Evolutionary conservation across 129 eudicot species (phyloP).

Genomic region (Centrapalus pauciflorus): DNA sequence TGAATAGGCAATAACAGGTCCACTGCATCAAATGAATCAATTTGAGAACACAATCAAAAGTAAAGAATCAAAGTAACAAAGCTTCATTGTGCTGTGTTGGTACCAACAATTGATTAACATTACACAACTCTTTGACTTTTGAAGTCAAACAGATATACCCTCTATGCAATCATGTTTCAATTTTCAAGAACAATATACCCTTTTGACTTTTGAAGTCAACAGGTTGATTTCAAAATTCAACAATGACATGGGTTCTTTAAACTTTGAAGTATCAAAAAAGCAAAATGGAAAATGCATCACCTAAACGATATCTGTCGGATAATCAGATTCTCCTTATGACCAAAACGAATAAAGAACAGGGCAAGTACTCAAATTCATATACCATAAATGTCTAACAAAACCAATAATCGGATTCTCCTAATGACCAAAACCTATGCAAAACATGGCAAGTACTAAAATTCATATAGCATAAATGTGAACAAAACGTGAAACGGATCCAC

Average conservation of each 20-base stretch:
- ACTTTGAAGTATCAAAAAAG: background rate
- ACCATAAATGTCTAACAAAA: no score
- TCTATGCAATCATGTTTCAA: background rate
- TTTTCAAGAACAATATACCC: background rate
- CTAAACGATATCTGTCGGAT: no score
- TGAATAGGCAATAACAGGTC: background rate
- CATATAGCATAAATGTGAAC: no score
- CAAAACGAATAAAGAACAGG: no score
- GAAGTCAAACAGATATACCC: background rate
- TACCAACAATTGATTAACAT: no score
- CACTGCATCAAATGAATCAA: background rate
- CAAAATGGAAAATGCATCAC: no score
- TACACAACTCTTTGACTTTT: slow-evolving; percentile 11
- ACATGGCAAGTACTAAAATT: no score
- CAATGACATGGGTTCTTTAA: background rate
- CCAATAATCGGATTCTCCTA: no score
- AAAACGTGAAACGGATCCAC: no score
- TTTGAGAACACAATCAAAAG: background rate
- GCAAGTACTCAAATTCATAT: no score
- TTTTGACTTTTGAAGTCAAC: slow-evolving; percentile 13
- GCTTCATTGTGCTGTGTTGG: background rate
- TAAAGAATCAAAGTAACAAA: background rate
- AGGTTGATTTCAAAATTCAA: background rate
- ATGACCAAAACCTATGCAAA: no score
- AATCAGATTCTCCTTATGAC: no score